Conservation (phyloP, 495 filamentous ascomycete species). For the Chaetomidium leptoderma region DNA sequence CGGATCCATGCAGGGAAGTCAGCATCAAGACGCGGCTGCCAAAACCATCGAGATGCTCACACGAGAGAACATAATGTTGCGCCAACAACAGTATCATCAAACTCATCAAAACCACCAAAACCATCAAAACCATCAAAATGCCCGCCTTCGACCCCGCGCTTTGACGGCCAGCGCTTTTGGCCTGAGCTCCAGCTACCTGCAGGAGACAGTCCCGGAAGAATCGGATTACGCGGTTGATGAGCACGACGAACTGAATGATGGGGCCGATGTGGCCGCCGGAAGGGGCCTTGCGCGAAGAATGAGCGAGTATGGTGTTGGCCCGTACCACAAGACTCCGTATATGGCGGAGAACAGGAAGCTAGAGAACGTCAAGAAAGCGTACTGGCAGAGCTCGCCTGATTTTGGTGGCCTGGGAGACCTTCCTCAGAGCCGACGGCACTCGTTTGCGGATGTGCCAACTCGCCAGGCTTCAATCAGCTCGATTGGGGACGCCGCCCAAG, state of each 20-base stretch:
- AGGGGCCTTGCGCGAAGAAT: constrained; percentile 51
- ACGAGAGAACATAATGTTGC: constrained; percentile 66
- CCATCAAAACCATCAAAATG: constrained; percentile 58
- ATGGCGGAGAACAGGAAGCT: constrained; percentile 67
- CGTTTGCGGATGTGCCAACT: constrained; percentile 77
- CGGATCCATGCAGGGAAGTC: constrained; percentile 49
- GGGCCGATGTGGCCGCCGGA: constrained; percentile 50
- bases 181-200: constrained; percentile 57
- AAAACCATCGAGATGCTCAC: constrained; percentile 70
- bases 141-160: constrained; percentile 60
- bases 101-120: no score
- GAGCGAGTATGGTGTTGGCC: constrained; percentile 61
- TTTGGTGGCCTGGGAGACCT: constrained; percentile 67
- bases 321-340: constrained; percentile 54
- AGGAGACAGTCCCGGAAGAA: constrained; percentile 63
- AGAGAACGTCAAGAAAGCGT: constrained; percentile 72
- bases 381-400: constrained; percentile 84
- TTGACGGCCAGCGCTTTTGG: constrained; percentile 51
- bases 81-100: constrained; percentile 54
- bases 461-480: constrained; percentile 68
- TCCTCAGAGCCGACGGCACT: constrained; percentile 87
- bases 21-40: constrained; percentile 58
- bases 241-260: constrained; percentile 58
- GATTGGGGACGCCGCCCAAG: constrained; percentile 49
- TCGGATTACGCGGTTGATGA: constrained; percentile 68